Base-by-base conservation (phyloP, 371 early-diverging fungal genomes). In the Saksenaea vasiformis region DNA sequence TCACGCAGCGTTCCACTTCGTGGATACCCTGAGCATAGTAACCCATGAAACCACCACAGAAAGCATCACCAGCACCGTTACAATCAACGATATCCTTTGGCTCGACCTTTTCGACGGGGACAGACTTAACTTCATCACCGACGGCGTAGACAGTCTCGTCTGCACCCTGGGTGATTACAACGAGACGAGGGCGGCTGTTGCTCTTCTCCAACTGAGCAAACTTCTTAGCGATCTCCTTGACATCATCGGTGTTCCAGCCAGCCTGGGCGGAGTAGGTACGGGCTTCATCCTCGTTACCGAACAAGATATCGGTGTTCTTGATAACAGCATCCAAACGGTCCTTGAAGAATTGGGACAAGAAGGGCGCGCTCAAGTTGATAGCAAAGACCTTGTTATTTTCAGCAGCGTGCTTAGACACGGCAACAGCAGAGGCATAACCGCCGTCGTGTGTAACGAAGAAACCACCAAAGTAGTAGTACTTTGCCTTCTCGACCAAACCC, bases 11-110 rank as follows among this genome's bases (percentile, higher is more conserved):
- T 41, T 68, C 67, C 17, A 72, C 28, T 41, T 83, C 78, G 34
- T 86, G 81, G 41, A 91, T 70, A 57, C 93, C 95, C 72, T 86
- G 91, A 60, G 93, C 90, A 65, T 85, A 86, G 73, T 92, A 87
- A 60, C 91, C 83, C 70, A 97, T 73, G 87, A 95, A 98, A 26
- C 96, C 98, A 66, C 95, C 98, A 66, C 88, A 90, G 85, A 97
- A 98, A 56, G 94, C 97, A 80, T 98, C 98, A 72, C 98, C 97
- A 68, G 95, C 96, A 71, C 97, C 98, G 80, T 98, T 98, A 72
- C 95, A 93, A 76, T 98, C 98, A 54, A 93, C 93, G 64, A 98
- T 94, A 65, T 94, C 87, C 53, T 77, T 69, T 34, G 62, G 68
- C 15, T 77, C 77, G 53, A 94, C 88, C 69, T 84, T 79, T 67